A percentile compares a stretch with the other conserved stretches of the same genome.
Evolutionary conservation across 305 asterid species (phyloP).

Genomic region (Fraxinus ornus): DNA sequence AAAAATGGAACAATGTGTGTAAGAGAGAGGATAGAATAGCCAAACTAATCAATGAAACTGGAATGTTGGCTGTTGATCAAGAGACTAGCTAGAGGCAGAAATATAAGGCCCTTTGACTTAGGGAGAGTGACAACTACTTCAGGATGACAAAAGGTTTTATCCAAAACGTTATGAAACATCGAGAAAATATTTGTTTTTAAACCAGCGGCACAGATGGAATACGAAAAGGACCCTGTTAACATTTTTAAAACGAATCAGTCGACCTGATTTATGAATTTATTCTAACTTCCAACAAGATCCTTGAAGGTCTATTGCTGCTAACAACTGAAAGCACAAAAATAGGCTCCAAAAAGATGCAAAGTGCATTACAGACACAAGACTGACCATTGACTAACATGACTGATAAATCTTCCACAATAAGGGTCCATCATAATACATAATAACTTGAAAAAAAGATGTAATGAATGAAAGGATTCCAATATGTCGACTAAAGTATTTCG

Average conservation of each 20-base stretch:
- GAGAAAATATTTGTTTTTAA: neutral
- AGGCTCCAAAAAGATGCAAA: neutral
- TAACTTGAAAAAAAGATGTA: neutral
- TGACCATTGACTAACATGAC: slow-evolving; percentile 11
- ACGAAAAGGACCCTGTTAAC: neutral
- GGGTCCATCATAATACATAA: neutral
- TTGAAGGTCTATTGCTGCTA: neutral
- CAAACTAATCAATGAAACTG: neutral
- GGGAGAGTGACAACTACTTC: neutral
- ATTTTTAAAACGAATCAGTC: neutral
- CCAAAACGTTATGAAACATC: neutral
- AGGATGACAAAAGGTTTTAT: neutral
- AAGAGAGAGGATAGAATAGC: neutral
- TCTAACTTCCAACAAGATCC: neutral
- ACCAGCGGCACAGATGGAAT: neutral
- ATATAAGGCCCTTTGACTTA: neutral
- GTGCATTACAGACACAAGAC: neutral
- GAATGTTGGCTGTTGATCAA: neutral
- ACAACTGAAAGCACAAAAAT: slow-evolving; percentile 1
- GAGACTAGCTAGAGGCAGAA: slow-evolving; percentile 5
- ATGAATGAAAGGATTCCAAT: slow-evolving; percentile 4
- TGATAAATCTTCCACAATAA: neutral
- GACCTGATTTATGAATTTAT: neutral
- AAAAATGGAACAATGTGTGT: neutral
- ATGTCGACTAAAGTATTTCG: neutral